These are phyloP conservation scores for Cyclotella cryptica DNA, from an alignment of 108 stramenopile genomes.

Conservation along the genomic window DNA sequence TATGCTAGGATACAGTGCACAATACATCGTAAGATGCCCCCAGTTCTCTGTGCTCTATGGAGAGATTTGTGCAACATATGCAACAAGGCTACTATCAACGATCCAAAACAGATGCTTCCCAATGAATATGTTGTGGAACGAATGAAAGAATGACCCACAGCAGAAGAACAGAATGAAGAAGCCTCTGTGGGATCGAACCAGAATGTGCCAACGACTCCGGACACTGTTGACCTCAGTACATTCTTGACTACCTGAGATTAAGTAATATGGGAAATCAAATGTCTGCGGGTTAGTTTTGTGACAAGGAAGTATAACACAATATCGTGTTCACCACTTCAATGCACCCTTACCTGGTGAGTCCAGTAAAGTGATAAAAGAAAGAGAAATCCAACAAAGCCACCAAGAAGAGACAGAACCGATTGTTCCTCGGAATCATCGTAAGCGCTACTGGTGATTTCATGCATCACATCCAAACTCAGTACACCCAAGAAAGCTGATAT, in stretches of 20 bases:
- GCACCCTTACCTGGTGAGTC: conserved; percentile 52
- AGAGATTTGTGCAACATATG: conserved; percentile 58
- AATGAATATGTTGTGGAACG: conserved; percentile 66
- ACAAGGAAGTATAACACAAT: too few species aligned
- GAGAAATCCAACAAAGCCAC: conserved; percentile 43
- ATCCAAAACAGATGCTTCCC: conserved; percentile 82
- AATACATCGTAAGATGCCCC: conserved; percentile 32
- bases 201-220: conserved; percentile 66
- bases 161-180: conserved; percentile 36
- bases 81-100: conserved; percentile 74
- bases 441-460: conserved; percentile 7
- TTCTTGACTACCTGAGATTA: conserved; percentile 54
- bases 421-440: neutral
- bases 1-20: conserved; percentile 43
- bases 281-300: too few species aligned
- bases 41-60: conserved; percentile 36
- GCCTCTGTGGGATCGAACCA: conserved; percentile 55
- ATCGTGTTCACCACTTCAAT: too few species aligned
- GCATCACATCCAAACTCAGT: conserved; percentile 38
- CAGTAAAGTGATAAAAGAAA: conserved; percentile 80
- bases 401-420: conserved; percentile 5
- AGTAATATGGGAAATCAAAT: too few species aligned
- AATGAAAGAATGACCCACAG: conserved; percentile 33
- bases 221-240: conserved; percentile 50
- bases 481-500: conserved; percentile 44